Percentiles rank a stretch among this genome's conserved stretches.
Evolutionary conservation across 305 asterid species (phyloP).

Genomic region (Lippia alba): DNA sequence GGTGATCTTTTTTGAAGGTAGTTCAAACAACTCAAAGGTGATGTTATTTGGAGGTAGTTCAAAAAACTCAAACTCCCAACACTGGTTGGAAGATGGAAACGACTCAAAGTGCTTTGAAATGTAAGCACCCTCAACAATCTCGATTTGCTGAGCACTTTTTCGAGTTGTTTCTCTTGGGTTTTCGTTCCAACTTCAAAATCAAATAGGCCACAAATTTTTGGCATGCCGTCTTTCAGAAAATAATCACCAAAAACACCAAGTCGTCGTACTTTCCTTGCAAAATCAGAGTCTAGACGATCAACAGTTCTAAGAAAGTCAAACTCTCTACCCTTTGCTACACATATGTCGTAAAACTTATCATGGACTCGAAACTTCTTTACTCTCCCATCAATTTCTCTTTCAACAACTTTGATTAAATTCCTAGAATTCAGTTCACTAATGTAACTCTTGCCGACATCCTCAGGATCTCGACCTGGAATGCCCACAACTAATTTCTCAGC

Average conservation of each 20-base stretch:
- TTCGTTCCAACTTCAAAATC: neutral
- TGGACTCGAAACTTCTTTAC: constrained; percentile 30
- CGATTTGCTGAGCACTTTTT: neutral
- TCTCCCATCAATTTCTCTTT: constrained; percentile 34
- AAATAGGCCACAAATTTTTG: neutral
- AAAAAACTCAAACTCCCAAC: neutral
- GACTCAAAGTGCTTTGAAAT: neutral
- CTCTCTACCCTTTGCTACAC: neutral
- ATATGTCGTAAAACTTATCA: constrained; percentile 23
- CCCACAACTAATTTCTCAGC: constrained; percentile 22
- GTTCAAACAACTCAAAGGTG: neutral
- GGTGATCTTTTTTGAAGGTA: neutral
- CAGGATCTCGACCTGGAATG: neutral
- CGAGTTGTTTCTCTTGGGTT: neutral
- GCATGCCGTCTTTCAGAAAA: neutral
- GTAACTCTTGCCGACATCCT: constrained; percentile 26
- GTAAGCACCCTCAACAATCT: neutral
- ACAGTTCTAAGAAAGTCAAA: neutral
- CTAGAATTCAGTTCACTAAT: constrained; percentile 25
- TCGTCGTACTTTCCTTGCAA: neutral
- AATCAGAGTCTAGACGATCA: neutral
- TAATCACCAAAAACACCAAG: neutral
- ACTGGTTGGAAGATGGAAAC: neutral
- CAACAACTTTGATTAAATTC: constrained; percentile 35
- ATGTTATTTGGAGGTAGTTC: neutral